A percentile compares a stretch with the other conserved stretches of the same genome.
phyloP scores from a whole-genome alignment of 2,329 filamentous ascomycete species.

The Beauveria bassiana region DNA sequence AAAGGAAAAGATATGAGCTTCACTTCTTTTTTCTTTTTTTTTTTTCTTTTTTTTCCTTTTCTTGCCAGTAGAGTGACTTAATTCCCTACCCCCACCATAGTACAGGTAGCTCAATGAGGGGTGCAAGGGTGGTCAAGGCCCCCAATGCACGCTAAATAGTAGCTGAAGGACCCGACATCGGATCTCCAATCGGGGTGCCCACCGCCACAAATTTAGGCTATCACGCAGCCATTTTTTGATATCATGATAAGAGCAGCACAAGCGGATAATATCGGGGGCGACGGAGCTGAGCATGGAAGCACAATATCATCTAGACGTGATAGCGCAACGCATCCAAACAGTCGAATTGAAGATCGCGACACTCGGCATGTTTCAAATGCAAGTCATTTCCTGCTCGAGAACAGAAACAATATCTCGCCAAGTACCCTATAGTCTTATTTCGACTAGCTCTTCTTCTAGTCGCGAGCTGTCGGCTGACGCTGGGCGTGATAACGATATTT shows the following conservation, averaged over 20 bases:
- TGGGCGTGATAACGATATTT: not conserved
- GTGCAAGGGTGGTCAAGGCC: not conserved
- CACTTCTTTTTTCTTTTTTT: not conserved
- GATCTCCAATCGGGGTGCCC: not conserved
- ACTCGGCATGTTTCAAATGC: too few relatives aligned
- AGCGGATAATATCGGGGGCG: not conserved
- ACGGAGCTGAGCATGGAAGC: too few relatives aligned
- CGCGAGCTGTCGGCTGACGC: not conserved
- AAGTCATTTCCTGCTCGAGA: too few relatives aligned
- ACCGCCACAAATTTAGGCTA: not conserved
- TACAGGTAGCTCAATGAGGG: not conserved
- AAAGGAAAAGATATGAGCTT: conserved; percentile 1
- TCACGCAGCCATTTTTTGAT: not conserved
- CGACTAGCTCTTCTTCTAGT: not conserved
- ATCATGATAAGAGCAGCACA: not conserved
- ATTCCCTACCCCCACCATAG: conserved; percentile 3
- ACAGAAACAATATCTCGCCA: too few relatives aligned
- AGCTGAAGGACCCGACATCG: conserved; percentile 10
- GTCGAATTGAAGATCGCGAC: too few relatives aligned
- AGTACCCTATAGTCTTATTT: not conserved
- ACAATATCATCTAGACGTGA: too few relatives aligned
- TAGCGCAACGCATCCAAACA: too few relatives aligned
- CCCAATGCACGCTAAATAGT: not conserved
- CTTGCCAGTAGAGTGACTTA: conserved; percentile 7
- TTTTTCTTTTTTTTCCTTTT: not conserved